These are phyloP conservation scores for Nemania sp. DNA, from an alignment of 2,329 filamentous ascomycete genomes.

Conservation along the genomic window DNA sequence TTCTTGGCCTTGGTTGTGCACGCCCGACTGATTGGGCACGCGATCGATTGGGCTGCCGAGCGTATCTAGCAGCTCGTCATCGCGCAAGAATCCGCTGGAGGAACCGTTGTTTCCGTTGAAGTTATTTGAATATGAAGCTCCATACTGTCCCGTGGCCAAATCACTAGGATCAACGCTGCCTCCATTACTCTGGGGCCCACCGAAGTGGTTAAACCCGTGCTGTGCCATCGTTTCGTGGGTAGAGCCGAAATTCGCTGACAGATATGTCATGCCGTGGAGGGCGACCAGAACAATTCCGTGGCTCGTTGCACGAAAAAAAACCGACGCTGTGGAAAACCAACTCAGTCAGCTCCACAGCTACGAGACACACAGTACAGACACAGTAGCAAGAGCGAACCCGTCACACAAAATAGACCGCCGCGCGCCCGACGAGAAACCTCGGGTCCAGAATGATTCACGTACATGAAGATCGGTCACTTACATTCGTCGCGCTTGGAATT, in stretches of 20 bases:
- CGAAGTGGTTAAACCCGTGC: conserved; percentile 60
- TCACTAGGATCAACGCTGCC: conserved; percentile 82
- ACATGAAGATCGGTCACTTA: conserved; percentile 10
- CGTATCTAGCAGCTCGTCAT: conserved; percentile 84
- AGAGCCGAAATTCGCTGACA: conserved; percentile 16
- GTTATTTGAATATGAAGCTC: conserved; percentile 64
- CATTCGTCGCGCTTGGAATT: conserved; percentile 2
- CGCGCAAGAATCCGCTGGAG: conserved; percentile 77
- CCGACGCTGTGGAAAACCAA: conserved; percentile 30
- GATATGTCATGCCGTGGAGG: conserved; percentile 24
- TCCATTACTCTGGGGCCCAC: conserved; percentile 55
- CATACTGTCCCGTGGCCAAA: conserved; percentile 66
- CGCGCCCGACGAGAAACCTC: conserved; percentile 2
- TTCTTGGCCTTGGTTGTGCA: conserved; percentile 59
- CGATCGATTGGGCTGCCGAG: conserved; percentile 60
- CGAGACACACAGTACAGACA: conserved; percentile 7
- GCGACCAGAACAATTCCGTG: conserved; percentile 19
- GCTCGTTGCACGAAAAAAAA: conserved; percentile 24
- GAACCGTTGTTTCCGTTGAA: conserved; percentile 60
- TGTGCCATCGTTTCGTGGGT: conserved; percentile 52
- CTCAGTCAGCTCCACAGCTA: conserved; percentile 38
- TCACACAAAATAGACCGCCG: conserved; percentile 2
- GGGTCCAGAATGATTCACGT: background rate
- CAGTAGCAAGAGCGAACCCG: conserved; percentile 8
- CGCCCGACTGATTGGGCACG: conserved; percentile 47